phyloP scores from a whole-genome alignment of 306 rosid genomes.

The Sicyos edulis region DNA sequence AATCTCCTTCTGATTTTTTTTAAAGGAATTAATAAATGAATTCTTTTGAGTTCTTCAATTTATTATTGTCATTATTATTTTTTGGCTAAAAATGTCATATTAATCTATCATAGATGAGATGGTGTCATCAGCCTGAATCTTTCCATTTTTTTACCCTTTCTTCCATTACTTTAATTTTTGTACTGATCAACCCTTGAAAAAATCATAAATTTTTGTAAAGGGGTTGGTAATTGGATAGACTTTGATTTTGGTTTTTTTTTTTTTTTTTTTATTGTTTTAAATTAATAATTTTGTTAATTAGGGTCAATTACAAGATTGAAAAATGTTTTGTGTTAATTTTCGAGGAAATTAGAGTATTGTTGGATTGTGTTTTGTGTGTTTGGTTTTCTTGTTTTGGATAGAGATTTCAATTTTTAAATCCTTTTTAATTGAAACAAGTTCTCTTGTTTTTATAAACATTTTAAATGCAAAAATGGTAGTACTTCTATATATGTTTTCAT shows the following conservation, averaged over 20 bases:
- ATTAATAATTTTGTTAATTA: neutral
- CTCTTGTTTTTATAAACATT: neutral
- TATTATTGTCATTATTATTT: no score
- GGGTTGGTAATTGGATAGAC: neutral
- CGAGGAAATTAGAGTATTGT: neutral
- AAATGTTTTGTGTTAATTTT: neutral
- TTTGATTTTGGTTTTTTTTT: neutral
- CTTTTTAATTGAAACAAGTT: neutral
- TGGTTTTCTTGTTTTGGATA: constrained; percentile 8
- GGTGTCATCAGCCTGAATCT: constrained; percentile 9
- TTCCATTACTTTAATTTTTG: constrained; percentile 7
- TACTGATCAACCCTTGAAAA: neutral
- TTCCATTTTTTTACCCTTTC: constrained; percentile 16
- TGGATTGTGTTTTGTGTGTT: neutral
- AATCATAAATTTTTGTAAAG: neutral
- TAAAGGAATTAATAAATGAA: neutral
- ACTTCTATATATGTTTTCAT: neutral
- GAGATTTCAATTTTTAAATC: no score
- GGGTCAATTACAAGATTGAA: neutral
- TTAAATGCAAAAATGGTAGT: neutral
- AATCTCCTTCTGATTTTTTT: neutral
- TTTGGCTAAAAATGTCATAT: constrained; percentile 5
- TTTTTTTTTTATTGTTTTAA: neutral
- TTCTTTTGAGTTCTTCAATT: constrained; percentile 2
- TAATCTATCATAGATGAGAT: neutral